These are phyloP conservation scores for Mortierella sp. DNA, from an alignment of 371 early-diverging fungal species.

Conservation along the genomic window DNA sequence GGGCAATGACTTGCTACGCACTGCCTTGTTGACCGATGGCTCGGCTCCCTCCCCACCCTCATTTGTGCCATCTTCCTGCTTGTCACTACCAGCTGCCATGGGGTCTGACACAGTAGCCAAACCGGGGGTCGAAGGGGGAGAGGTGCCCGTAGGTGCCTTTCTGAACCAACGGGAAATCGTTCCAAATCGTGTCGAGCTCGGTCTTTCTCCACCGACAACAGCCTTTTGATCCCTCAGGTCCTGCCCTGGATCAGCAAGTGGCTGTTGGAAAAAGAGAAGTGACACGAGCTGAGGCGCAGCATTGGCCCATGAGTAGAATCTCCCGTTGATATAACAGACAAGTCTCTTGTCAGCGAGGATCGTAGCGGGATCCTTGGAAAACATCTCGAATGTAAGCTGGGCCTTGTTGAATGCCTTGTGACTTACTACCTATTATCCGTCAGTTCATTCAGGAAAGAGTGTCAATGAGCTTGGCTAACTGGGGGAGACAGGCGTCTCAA, in stretches of 20 bases:
- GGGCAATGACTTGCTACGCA: constrained; percentile 49
- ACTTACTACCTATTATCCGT: constrained; percentile 24
- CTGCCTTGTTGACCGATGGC: constrained; percentile 30
- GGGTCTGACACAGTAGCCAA: not conserved
- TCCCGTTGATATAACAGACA: constrained; percentile 45
- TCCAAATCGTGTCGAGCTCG: constrained; percentile 47
- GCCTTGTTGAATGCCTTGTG: constrained; percentile 28
- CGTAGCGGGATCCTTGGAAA: constrained; percentile 40
- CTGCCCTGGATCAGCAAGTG: constrained; percentile 39
- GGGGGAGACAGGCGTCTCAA: not conserved
- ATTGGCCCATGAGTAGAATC: constrained; percentile 55
- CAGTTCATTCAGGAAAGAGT: not conserved
- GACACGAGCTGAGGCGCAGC: constrained; percentile 66
- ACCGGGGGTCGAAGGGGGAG: constrained; percentile 24
- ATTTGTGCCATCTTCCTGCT: too few relatives aligned
- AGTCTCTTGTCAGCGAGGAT: constrained; percentile 44
- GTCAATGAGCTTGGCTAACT: not conserved
- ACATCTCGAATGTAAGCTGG: constrained; percentile 33
- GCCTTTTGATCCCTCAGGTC: constrained; percentile 33
- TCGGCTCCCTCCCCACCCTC: not conserved
- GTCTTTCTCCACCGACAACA: constrained; percentile 23
- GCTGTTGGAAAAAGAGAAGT: constrained; percentile 60
- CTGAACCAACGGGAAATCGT: constrained; percentile 52
- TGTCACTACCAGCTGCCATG: too few relatives aligned
- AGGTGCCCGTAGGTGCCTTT: constrained; percentile 33